These are phyloP conservation scores for Serendipita indica DNA, from an alignment of 768 basidiomycete species.

Conservation along the genomic window DNA sequence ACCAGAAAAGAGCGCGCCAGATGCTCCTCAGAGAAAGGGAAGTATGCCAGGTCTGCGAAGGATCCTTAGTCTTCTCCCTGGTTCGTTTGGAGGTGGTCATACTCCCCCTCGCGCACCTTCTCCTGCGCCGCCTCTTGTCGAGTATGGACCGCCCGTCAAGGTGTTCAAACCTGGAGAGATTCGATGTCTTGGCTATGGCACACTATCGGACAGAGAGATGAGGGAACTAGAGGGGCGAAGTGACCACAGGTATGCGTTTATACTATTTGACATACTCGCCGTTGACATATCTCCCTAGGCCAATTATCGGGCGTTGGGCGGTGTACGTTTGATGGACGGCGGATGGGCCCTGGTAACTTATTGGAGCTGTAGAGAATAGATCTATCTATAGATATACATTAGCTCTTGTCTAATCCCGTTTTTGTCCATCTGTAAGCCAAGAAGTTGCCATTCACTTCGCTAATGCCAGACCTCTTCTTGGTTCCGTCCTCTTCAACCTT, in stretches of 20 bases:
- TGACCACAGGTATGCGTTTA: slow-evolving; percentile 78
- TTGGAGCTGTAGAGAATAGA: neutral
- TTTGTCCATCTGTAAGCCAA: neutral
- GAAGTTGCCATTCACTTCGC: neutral
- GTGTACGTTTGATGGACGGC: neutral
- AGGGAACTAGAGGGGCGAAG: slow-evolving; percentile 58
- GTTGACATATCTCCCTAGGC: too few species aligned
- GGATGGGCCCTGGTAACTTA: neutral
- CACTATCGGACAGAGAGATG: slow-evolving; percentile 64
- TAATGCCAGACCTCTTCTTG: neutral
- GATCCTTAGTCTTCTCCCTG: slow-evolving; percentile 3
- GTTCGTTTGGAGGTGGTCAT: neutral
- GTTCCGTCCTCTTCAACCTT: neutral
- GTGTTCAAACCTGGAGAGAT: slow-evolving; percentile 42
- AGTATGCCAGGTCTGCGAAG: neutral
- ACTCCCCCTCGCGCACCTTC: neutral
- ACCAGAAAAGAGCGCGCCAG: neutral
- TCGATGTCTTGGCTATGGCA: slow-evolving; percentile 53
- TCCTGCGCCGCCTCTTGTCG: neutral
- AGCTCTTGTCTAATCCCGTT: neutral
- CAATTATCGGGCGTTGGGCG: neutral
- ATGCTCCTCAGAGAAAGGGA: neutral
- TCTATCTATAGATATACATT: neutral
- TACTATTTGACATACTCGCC: too few species aligned
- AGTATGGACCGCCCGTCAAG: neutral